Conservation (phyloP, 148 eudicot genomes). For the Salicornia ramosissima region DNA sequence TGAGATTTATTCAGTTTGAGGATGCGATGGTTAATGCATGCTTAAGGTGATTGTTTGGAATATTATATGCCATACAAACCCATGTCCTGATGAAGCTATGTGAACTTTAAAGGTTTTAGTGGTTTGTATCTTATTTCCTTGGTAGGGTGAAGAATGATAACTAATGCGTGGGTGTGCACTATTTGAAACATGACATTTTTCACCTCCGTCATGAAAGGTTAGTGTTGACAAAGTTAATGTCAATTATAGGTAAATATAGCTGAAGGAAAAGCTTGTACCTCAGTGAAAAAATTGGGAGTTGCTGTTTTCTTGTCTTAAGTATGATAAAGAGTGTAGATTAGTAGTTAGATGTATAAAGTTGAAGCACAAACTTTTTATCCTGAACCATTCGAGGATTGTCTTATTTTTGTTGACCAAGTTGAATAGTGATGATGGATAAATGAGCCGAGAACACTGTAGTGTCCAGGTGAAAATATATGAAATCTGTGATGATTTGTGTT, state of each 20-base stretch:
- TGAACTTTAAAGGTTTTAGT: neutral
- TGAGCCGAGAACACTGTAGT: neutral
- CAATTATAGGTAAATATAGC: neutral
- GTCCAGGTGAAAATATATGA: neutral
- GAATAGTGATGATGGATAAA: neutral
- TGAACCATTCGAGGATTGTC: neutral
- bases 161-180: neutral
- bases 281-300: neutral
- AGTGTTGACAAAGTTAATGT: too few relatives aligned
- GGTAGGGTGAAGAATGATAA: neutral
- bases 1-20: too few relatives aligned
- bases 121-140: neutral
- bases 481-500: neutral
- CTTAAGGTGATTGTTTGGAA: neutral
- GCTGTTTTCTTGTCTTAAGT: neutral
- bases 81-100: neutral
- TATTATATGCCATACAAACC: too few relatives aligned
- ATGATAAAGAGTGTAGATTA: neutral
- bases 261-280: neutral
- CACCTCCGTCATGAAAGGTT: neutral
- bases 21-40: too few relatives aligned
- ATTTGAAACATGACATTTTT: neutral
- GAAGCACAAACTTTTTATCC: neutral
- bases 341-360: neutral
- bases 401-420: neutral